A percentile compares a stretch with the other conserved stretches of the same genome.
phyloP scores from a whole-genome alignment of 1,284 basidiomycete species.

The Phaffia rhodozyma region DNA sequence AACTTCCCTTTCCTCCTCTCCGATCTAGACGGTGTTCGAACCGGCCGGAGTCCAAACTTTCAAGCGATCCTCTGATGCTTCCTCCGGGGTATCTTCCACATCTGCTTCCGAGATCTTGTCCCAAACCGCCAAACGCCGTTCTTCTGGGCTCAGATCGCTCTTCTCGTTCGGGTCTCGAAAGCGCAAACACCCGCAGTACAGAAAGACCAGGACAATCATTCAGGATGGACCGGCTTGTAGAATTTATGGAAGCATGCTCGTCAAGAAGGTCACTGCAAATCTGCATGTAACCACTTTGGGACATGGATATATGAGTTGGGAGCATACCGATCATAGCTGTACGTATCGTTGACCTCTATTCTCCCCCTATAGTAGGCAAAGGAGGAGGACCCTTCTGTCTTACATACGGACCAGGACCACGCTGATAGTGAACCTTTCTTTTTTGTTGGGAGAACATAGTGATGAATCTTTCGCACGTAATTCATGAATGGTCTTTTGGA shows the following conservation, averaged over 20 bases:
- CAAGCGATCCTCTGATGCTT: constrained; percentile 1
- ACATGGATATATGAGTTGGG: constrained; percentile 76
- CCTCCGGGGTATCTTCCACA: constrained; percentile 2
- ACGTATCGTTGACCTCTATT: constrained; percentile 26
- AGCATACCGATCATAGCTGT: constrained; percentile 79
- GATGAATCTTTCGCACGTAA: constrained; percentile 94
- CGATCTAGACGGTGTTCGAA: constrained; percentile 15
- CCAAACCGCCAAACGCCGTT: constrained; percentile 28
- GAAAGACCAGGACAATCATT: constrained; percentile 58
- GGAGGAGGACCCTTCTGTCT: too few relatives aligned
- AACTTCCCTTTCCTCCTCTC: not conserved
- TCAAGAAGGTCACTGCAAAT: constrained; percentile 88
- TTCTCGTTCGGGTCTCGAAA: constrained; percentile 22
- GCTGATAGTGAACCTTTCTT: not conserved
- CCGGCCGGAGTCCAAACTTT: constrained; percentile 5
- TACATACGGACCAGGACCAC: too few relatives aligned
- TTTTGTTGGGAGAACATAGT: constrained; percentile 39
- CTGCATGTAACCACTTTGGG: constrained; percentile 83
- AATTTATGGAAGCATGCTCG: constrained; percentile 68
- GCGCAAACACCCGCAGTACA: constrained; percentile 47
- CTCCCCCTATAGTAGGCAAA: not conserved
- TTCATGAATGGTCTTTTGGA: constrained; percentile 93
- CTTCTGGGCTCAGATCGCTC: constrained; percentile 29
- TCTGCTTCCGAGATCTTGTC: constrained; percentile 17
- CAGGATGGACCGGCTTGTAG: constrained; percentile 61